Evolutionary conservation across 2,329 filamentous ascomycete genomes (phyloP), one percentile per base, ranked within the genome.

Genomic region (Cladobotryum protrusum): DNA sequence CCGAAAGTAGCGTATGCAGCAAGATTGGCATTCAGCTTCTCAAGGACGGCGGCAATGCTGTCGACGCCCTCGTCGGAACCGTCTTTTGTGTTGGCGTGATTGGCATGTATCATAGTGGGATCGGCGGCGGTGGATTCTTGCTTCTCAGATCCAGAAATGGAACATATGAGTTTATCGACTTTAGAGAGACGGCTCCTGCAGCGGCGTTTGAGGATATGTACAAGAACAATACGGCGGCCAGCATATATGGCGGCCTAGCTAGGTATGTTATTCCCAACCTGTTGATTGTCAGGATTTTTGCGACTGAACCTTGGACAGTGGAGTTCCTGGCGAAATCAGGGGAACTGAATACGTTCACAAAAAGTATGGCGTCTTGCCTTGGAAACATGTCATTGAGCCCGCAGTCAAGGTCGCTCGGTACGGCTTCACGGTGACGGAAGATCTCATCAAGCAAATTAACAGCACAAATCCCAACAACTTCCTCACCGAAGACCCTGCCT

Each of bases 181-280:
- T 93, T 64, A 77, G 90, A 14, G 90, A 95, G 66, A 88, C 81
- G 0, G 90, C 90, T 0, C 89, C 90, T 1, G 87, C 84, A 0
- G 87, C 87, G 1, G 84, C 88, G 0, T 86, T 78, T 54, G 74
- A 91, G 64, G 79, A 89, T 57, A 96, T 95, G 90, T 96, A 84
- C 68, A 80, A 79, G 47, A 80, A 85, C 53, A 80, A 90, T 56
- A 77, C 75, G 0, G 68, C 76, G 4, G 77, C 76, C 2, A 87
- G 85, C 45, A 70, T 89, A 3, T 75, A 72, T 36, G 85, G 87
- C 1, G 89, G 89, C 5, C 70, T 92, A 20, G 87, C 88, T 33
- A 79, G 75, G 62, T 89, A 85, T 56, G 81, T 79, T 66, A 56
- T 61, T 2, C 15, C 14, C 1, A 15, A 12, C 13, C 9, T 15